Conservation (phyloP, 805 yeast species). For the Monosporozyma aquatica region DNA sequence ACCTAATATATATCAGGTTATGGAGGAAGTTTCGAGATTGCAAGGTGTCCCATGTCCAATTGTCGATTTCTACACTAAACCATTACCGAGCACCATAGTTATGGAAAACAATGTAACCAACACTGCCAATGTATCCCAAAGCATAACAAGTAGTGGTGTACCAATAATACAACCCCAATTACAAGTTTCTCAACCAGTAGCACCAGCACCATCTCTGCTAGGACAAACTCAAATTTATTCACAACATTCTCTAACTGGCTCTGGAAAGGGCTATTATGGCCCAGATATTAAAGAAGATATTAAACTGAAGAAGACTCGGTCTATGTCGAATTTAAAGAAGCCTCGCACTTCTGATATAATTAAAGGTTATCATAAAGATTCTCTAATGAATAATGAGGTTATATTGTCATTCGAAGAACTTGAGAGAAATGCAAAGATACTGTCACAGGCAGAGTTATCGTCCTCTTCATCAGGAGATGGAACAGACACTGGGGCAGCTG, state of each 20-base stretch:
- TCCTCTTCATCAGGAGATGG: conserved; percentile 6
- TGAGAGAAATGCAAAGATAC: not conserved
- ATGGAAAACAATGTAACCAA: not conserved
- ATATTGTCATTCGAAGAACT: not conserved
- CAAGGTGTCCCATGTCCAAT: conserved; percentile 41
- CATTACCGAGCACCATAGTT: not conserved
- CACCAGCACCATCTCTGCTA: too few species aligned
- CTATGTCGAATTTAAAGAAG: not conserved
- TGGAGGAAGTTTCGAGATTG: conserved; percentile 60
- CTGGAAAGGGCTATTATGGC: not conserved
- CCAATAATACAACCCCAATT: not conserved
- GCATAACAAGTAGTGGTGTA: not conserved
- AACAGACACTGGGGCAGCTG: not conserved
- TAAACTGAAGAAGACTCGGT: not conserved
- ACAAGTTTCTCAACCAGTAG: not conserved
- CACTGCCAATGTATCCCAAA: not conserved
- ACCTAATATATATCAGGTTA: conserved; percentile 63
- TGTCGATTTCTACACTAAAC: conserved; percentile 27
- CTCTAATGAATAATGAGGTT: not conserved
- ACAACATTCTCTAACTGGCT: not conserved
- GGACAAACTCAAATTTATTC: not conserved
- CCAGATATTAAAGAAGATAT: not conserved
- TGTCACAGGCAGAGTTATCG: not conserved
- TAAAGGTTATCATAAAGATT: not conserved
- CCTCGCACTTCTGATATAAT: not conserved